Evolutionary conservation across 2,329 filamentous ascomycete species (phyloP).

Genomic region (Colletotrichum sp.): DNA sequence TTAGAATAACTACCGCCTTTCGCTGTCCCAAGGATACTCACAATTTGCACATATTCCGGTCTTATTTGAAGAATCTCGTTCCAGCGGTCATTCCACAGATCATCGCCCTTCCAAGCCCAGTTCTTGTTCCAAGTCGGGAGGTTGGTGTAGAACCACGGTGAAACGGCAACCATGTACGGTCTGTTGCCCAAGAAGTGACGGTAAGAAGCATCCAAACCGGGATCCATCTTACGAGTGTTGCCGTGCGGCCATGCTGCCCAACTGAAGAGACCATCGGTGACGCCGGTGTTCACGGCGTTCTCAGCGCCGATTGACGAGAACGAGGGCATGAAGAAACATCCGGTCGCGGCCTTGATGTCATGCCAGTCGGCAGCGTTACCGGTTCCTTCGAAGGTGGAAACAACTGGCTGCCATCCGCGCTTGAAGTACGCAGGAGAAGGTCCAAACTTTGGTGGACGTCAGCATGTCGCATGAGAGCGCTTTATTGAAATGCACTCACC

Average conservation of each 20-base stretch:
- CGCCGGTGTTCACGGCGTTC: slow-evolving; percentile 22
- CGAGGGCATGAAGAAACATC: slow-evolving; percentile 49
- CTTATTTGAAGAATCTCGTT: slow-evolving; percentile 51
- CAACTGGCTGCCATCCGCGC: slow-evolving; percentile 34
- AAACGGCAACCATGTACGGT: slow-evolving; percentile 57
- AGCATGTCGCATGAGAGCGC: background rate
- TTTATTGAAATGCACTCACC: background rate
- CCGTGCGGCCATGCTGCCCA: slow-evolving; percentile 42
- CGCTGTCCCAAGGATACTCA: slow-evolving; percentile 33
- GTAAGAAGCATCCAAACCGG: slow-evolving; percentile 24
- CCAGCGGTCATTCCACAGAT: slow-evolving; percentile 66
- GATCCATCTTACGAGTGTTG: slow-evolving; percentile 17
- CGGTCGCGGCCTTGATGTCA: slow-evolving; percentile 41
- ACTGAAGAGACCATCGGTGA: slow-evolving; percentile 38
- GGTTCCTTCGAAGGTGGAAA: slow-evolving; percentile 50
- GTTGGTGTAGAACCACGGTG: slow-evolving; percentile 66
- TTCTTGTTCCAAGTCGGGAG: slow-evolving; percentile 61
- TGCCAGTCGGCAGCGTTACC: slow-evolving; percentile 45
- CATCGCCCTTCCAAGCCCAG: slow-evolving; percentile 66
- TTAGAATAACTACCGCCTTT: background rate
- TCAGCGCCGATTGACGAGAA: slow-evolving; percentile 42
- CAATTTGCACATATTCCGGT: slow-evolving; percentile 50
- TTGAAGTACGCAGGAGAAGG: slow-evolving; percentile 20
- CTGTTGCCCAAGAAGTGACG: slow-evolving; percentile 2
- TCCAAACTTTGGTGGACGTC: background rate